Evolutionary conservation across 257 asterid genomes (phyloP), one percentile per base, ranked within the genome.

Genomic region (Nicotiana paniculata): DNA sequence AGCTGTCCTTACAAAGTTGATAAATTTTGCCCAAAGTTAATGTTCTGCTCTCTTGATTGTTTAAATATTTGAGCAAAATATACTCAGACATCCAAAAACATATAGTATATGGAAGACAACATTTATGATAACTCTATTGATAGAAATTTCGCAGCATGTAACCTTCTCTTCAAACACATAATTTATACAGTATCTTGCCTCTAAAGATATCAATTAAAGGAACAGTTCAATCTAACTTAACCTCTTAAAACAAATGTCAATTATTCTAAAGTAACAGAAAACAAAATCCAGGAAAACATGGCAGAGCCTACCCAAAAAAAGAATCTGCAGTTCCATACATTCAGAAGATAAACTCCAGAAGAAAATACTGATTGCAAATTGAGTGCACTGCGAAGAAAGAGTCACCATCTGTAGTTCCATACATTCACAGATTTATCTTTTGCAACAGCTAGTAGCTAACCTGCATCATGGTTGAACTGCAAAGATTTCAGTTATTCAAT

Each of bases 341-440:
- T 68, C 65, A 7, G 66, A 62, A 84, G 58, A 79, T 8, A 32
- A 74, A 6, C 55, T 13, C 18, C 58, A 53, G 18, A 53, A 13
- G 58, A 15, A 53, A 53, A 53, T 13, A 53, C 18, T 53, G 18
- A 53, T 7, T 74, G 79, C 62, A 74, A 74, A 74, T 51, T 48
- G 79, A 74, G 63, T 74, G 79, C 63, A 74, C 62, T 13, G 26
- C 26, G 9, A 74, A 51, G 65, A 64, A 82, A 69, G 28, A 61
- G 80, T 80, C 70, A 62, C 77, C 78, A 43, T 72, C 74, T 39
- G 48, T 39, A 39, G 48, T 39, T 39, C 48, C 48, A 39, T 39
- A 39, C 48, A 39, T 39, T 28, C 91, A 85, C 88, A 82, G 85
- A 86, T 83, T 86, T n/a, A 75, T 81, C 86, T 26, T 78, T 62